Base-by-base conservation (phyloP, 2,329 filamentous ascomycete genomes). In the Colletotrichum agaves region DNA sequence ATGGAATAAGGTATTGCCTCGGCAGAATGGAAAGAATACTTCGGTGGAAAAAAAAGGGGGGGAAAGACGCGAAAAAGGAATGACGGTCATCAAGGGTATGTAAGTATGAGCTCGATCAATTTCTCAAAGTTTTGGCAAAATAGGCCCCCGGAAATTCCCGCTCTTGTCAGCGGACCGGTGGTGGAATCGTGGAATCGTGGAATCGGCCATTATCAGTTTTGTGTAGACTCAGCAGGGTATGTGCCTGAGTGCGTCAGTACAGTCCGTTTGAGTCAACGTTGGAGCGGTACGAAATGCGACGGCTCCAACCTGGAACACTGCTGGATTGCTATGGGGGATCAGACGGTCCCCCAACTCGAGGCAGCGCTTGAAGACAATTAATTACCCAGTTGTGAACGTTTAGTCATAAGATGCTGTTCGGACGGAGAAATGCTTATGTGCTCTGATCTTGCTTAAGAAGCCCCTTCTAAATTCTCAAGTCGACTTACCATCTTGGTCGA, bases 281-380 rank as follows among this genome's bases (percentile, higher is more conserved):
- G 27, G 27, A 27, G 27, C 23, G 11, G n/a, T 35, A 37, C 35
- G 31, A 35, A 31, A 47, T 15, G 15, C 15, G 33, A 33, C 23
- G 47, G 47, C 27, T 23, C 15, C 19, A 50, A 27, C 10, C 5
- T 63, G 61, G 44, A 41, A 61, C 19, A 33, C 15, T 15, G 8
- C 43, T 15, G 21, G 15, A n/a, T 23, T 39, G 11, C 35, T 12
- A 33, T 41, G 11, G 43, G 60, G 53, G 21, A 41, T 44, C 37
- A 10, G 19, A 13, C 53, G 43, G 23, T 35, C 59, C 50, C 21
- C 15, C 27, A 44, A 31, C 53, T 37, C 41, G 43, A 41, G 47
- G 50, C 43, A 19, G 31, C 39, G 41, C 58, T 57, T 49, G 58
- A 43, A 57, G 49, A 56, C n/a, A n/a, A n/a, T n/a, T n/a, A 63